Conservation (phyloP, 2,329 filamentous ascomycete genomes). For the Monosporascus sp. region DNA sequence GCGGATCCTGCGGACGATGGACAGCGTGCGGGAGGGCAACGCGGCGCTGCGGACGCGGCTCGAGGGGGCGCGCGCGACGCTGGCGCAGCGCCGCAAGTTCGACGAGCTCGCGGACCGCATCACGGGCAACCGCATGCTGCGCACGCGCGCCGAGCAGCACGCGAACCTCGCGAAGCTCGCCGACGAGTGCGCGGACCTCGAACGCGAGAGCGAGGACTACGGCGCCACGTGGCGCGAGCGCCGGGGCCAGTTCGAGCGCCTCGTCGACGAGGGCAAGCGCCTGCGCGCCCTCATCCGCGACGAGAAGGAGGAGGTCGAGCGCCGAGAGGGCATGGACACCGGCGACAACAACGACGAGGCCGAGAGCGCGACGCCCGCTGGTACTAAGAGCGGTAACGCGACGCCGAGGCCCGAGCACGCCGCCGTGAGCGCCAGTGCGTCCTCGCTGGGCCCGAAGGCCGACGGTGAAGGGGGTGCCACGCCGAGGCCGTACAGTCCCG, state of each 20-base stretch:
- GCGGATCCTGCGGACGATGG: conserved; percentile 71
- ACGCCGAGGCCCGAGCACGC: conserved; percentile 31
- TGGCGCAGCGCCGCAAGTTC: conserved; percentile 76
- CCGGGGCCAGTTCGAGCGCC: conserved; percentile 77
- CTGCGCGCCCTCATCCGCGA: conserved; percentile 82
- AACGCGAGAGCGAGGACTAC: conserved; percentile 78
- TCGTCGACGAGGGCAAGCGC: conserved; percentile 87
- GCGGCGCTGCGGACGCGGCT: conserved; percentile 66
- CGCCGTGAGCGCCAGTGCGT: conserved; percentile 31
- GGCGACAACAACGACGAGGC: conserved; percentile 21
- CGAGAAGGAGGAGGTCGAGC: conserved; percentile 91
- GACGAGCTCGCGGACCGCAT: conserved; percentile 87
- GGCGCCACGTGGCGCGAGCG: conserved; percentile 79
- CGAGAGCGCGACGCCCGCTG: conserved; percentile 34
- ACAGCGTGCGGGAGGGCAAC: conserved; percentile 72
- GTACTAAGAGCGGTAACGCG: conserved; percentile 44
- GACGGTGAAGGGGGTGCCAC: conserved; percentile 24
- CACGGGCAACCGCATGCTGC: conserved; percentile 71
- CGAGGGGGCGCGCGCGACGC: conserved; percentile 67
- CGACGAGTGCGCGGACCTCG: conserved; percentile 81
- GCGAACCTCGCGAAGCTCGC: conserved; percentile 74
- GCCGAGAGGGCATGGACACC: conserved; percentile 70
- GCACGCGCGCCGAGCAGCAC: conserved; percentile 77
- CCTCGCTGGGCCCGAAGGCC: conserved; percentile 7
- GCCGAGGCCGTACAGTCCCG: conserved; percentile 27